Evolutionary conservation across 371 early-diverging fungal species (phyloP), one percentile per base, ranked within the genome.

Genomic region (Catenaria anguillulae): DNA sequence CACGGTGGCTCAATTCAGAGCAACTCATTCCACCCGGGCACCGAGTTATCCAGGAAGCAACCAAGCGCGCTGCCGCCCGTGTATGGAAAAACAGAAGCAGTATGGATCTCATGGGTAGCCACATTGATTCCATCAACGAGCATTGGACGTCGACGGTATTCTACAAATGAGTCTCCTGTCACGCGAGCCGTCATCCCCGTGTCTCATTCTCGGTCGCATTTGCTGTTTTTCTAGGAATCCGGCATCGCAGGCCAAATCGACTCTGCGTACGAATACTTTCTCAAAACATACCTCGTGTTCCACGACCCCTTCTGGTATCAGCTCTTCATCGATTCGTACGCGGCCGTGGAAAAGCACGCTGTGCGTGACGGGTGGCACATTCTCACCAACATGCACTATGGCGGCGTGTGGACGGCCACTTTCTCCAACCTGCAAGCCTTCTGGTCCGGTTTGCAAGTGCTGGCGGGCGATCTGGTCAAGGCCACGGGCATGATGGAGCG

Each of bases 211-310:
- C n/a, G n/a, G n/a, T n/a, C n/a, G n/a, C n/a, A n/a, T n/a, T n/a
- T n/a, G n/a, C n/a, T n/a, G n/a, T n/a, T n/a, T n/a, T n/a, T n/a
- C n/a, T n/a, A n/a, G n/a, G n/a, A n/a, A 45, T 56, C 71, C 0
- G 72, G 75, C 10, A 83, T 92, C n/a, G 90, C 94, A 23, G 96
- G 94, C 4, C 95, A 95, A 40, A 80, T 91, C 31, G 97, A 97
- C 72, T 92, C 92, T 6, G 84, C 87, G 31, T 94, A 84, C 71
- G 97, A 95, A 74, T 97, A 97, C 64, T 72, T 93, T 42, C 66
- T 93, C 26, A 97, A 97, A 70, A 81, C 87, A 0, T 84, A 89
- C 65, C 74, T 93, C 5, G 76, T 93, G 21, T 89, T 97, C 76
- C 90, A 87, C 15, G 92, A 91, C 61, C 62, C 70, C 0, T 77